Evolutionary conservation across 108 stramenopile genomes (phyloP), one percentile per base, ranked within the genome.

Genomic region (Nitzschia sp.): DNA sequence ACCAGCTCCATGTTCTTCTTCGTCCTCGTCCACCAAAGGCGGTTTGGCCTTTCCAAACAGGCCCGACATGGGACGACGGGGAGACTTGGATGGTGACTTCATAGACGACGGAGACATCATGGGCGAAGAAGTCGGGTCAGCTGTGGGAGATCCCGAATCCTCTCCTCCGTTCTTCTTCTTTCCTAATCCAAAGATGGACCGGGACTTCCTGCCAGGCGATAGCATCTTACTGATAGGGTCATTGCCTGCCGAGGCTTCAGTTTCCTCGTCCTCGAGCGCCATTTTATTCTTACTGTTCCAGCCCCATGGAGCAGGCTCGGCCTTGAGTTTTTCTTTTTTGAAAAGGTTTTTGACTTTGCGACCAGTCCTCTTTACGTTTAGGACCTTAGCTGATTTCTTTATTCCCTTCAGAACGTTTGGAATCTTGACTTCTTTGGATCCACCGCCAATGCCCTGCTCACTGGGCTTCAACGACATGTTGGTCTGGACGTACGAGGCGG

Each of bases 241-340:
- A 9, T 42, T 42, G 38, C 38, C 38, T 13, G 38, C 38, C 9
- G 13, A 13, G 13, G 9, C 38, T 9, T 13, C 38, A 42, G 36
- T 15, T 31, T 15, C 11, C 21, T 34, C 31, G 6, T 62, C 61
- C 11, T 62, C 33, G 21, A 62, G 24, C 42, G 61, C 61, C 1
- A 62, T 15, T 42, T 62, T n/a, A 45, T 46, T 62, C 38, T 62
- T 62, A 26, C 61, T 62, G 1, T 24, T 24, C 61, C 61, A 62
- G 42, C 61, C 61, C 61, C 61, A 62, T 3, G 59, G 35, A 35
- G 59, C 59, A 9, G 59, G 35, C 18, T 6, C 59, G 9, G 59
- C 59, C 25, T 27, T 54, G n/a, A n/a, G n/a, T 33, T 59, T 59
- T 38, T 62, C 61, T 9, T 62, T 62, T 26, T 62, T 62, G 61